phyloP scores from a whole-genome alignment of 1,284 basidiomycete species.

The Sanghuangporus sanghuang region DNA sequence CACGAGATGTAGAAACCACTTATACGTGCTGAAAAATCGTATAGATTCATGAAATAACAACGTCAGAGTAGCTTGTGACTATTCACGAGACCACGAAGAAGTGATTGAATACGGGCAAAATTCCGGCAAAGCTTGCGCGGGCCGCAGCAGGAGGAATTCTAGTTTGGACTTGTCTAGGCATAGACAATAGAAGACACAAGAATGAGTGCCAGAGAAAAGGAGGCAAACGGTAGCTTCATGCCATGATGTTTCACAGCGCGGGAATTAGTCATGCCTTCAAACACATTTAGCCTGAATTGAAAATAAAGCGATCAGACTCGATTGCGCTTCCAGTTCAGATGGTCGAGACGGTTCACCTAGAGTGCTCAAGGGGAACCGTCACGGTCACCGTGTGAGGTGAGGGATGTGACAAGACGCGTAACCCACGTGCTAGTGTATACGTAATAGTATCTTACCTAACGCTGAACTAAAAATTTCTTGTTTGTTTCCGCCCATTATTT shows the following conservation, averaged over 20 bases:
- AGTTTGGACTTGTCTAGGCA: background rate
- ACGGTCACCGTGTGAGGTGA: background rate
- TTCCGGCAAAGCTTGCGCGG: background rate
- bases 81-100: background rate
- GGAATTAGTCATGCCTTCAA: too few relatives aligned
- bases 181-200: too few relatives aligned
- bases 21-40: background rate
- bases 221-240: too few relatives aligned
- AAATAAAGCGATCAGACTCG: too few relatives aligned
- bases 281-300: too few relatives aligned
- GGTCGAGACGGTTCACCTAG: too few relatives aligned
- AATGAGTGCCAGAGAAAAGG: too few relatives aligned
- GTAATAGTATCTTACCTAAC: background rate
- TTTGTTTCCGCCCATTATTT: background rate
- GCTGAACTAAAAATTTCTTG: background rate
- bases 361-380: background rate
- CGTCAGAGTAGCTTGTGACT: background rate
- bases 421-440: background rate
- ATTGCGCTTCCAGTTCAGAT: too few relatives aligned
- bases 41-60: background rate
- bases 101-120: background rate
- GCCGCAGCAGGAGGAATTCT: background rate
- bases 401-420: background rate
- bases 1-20: background rate
- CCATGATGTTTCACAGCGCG: too few relatives aligned